Percentiles rank a stretch among this genome's conserved stretches.
These are phyloP conservation scores for Cutaneotrichosporon sp. DNA, from an alignment of 1,284 basidiomycete species.

Conservation along the genomic window DNA sequence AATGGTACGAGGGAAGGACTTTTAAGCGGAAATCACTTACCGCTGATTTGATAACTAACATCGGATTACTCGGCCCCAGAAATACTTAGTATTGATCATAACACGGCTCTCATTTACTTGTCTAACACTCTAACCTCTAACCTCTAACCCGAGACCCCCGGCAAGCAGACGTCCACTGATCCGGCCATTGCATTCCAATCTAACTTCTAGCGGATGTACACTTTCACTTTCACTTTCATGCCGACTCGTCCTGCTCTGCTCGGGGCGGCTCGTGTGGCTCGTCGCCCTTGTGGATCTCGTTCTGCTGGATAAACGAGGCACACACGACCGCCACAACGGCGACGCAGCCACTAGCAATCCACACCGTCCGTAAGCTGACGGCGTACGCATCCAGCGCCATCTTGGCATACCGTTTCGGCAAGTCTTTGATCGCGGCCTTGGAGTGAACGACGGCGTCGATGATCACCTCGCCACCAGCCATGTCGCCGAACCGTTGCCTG, in stretches of 20 bases:
- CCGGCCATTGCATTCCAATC: background rate
- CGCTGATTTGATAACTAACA: too few species aligned
- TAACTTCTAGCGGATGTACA: background rate
- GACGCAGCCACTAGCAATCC: conserved; percentile 30
- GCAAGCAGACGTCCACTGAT: background rate
- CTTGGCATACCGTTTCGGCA: conserved; percentile 29
- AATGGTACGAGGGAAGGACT: background rate
- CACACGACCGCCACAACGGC: conserved; percentile 37
- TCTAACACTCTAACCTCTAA: too few species aligned
- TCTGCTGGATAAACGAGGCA: conserved; percentile 25
- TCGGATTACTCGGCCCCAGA: too few species aligned
- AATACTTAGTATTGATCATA: too few species aligned
- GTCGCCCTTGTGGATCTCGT: conserved; percentile 16
- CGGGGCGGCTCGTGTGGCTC: background rate
- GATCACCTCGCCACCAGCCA: conserved; percentile 20
- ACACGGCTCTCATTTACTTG: too few species aligned
- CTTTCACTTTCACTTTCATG: too few species aligned
- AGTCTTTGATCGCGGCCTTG: conserved; percentile 44
- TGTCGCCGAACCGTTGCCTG: conserved; percentile 18
- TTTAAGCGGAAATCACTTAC: background rate
- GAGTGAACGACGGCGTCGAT: conserved; percentile 49
- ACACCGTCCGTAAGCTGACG: conserved; percentile 35
- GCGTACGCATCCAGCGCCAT: conserved; percentile 48
- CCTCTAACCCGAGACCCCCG: background rate
- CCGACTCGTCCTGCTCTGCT: background rate